phyloP scores from a whole-genome alignment of 2,329 filamentous ascomycete species.

The Phialophora tarda region DNA sequence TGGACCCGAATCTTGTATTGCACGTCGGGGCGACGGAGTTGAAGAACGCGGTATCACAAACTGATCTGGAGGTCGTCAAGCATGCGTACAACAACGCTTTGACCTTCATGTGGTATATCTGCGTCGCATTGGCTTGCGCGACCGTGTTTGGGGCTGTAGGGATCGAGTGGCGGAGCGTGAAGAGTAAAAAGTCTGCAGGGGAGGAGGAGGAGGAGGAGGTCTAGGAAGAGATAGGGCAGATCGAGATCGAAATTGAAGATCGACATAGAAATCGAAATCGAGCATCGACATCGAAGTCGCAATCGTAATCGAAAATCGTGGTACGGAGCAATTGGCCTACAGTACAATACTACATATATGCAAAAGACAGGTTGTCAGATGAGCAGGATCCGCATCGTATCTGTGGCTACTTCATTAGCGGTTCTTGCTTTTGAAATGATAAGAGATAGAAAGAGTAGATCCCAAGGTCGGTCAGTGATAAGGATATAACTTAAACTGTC shows the following conservation, averaged over 20 bases:
- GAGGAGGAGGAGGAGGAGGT: slow-evolving; percentile 11
- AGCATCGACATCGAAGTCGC: not conserved
- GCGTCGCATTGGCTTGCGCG: slow-evolving; percentile 38
- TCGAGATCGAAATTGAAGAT: not conserved
- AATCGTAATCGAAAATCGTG: too few relatives aligned
- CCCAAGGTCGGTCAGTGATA: too few relatives aligned
- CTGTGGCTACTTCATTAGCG: too few relatives aligned
- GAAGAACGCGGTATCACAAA: slow-evolving; percentile 38
- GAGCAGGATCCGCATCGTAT: too few relatives aligned
- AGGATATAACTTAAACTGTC: too few relatives aligned
- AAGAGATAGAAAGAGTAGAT: too few relatives aligned
- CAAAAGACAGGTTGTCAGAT: too few relatives aligned
- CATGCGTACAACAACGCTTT: slow-evolving; percentile 36
- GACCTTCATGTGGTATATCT: slow-evolving; percentile 36
- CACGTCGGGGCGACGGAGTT: slow-evolving; percentile 40
- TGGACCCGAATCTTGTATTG: slow-evolving; percentile 39
- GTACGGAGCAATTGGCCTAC: too few relatives aligned
- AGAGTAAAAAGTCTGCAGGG: slow-evolving; percentile 28
- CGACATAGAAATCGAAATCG: not conserved
- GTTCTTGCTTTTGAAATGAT: too few relatives aligned
- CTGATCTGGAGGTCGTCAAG: slow-evolving; percentile 39
- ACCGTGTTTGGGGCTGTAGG: slow-evolving; percentile 39
- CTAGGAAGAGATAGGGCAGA: not conserved
- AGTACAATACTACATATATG: too few relatives aligned
- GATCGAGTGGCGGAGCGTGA: slow-evolving; percentile 42